Evolutionary conservation across 495 filamentous ascomycete genomes (phyloP), one percentile per base, ranked within the genome.

Genomic region (Aspergillus coremiiformis): DNA sequence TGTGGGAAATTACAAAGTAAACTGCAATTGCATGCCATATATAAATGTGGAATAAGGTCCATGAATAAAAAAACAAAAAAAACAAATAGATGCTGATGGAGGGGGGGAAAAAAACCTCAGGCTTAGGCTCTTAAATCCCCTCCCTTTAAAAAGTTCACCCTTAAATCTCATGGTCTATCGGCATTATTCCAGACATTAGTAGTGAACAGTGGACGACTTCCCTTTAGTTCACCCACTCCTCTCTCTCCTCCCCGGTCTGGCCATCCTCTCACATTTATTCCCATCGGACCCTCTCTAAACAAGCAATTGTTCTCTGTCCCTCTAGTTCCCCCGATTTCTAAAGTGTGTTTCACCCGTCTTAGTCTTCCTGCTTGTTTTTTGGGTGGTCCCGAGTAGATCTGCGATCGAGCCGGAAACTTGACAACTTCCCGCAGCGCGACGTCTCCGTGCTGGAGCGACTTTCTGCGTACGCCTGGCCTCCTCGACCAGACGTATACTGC

Each of bases 171-270:
- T 21, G 17, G 37, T 41, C 27, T 50, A 41, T 41, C 37, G 3
- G 37, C 37, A 41, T 9, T 41, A 41, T 41, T 17, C 14, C 17
- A 41, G 33, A 37, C 33, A 11, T 37, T 8, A 37, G n/a, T 41
- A 21, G 17, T 41, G 37, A 41, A 14, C 37, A 20, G 14, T 41
- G 37, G n/a, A 21, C 30, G 7, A 39, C 52, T 44, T 7, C 49
- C 41, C 23, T 46, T 54, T 48, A 44, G 30, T 39, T 33, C 45
- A 20, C 33, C 26, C 55, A 47, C 51, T 51, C 30, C 15, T 24
- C 12, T 33, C 35, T 37, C 23, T 30, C 43, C 24, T 57, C 22
- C 24, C 39, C 12, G 30, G 19, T 53, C 33, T 41, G 37, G 4
- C 17, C 37, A 41, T 10, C 21, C 37, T 10, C 21, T 41, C 5